These are phyloP conservation scores for Citrus australasica DNA, from an alignment of 345 rosid genomes.

Conservation along the genomic window DNA sequence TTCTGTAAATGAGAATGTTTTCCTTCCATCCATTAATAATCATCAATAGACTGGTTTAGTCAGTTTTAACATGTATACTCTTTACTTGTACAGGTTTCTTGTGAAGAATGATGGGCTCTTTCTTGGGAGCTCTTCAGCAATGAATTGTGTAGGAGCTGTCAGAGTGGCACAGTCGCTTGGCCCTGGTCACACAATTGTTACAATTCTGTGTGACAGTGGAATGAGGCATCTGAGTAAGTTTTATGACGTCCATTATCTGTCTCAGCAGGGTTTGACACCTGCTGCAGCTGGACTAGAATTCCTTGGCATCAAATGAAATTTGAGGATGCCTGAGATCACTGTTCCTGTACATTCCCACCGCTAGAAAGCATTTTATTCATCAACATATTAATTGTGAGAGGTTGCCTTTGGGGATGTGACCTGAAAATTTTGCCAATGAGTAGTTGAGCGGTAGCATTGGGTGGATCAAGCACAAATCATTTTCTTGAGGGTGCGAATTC, in stretches of 20 bases:
- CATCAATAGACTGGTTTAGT: neutral
- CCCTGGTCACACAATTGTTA: conserved; percentile 87
- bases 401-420: neutral
- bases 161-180: conserved; percentile 74
- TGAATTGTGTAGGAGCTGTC: conserved; percentile 94
- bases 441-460: neutral
- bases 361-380: neutral
- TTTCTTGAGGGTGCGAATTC: neutral
- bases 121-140: conserved; percentile 95
- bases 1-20: neutral
- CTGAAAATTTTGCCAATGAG: neutral
- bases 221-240: conserved; percentile 96
- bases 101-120: conserved; percentile 89
- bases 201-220: conserved; percentile 90
- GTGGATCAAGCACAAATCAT: neutral
- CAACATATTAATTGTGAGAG: neutral
- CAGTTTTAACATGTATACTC: neutral
- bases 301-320: conserved; percentile 41
- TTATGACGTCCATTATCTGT: conserved; percentile 59
- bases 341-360: neutral
- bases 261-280: conserved; percentile 61
- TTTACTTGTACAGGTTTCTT: conserved; percentile 55
- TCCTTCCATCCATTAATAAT: neutral
- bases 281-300: conserved; percentile 66
- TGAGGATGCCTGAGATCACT: neutral